Percentiles rank a stretch among this genome's conserved stretches.
Conservation (phyloP, 192 early-diverging fungal species). For the Mortierella hygrophila region DNA sequence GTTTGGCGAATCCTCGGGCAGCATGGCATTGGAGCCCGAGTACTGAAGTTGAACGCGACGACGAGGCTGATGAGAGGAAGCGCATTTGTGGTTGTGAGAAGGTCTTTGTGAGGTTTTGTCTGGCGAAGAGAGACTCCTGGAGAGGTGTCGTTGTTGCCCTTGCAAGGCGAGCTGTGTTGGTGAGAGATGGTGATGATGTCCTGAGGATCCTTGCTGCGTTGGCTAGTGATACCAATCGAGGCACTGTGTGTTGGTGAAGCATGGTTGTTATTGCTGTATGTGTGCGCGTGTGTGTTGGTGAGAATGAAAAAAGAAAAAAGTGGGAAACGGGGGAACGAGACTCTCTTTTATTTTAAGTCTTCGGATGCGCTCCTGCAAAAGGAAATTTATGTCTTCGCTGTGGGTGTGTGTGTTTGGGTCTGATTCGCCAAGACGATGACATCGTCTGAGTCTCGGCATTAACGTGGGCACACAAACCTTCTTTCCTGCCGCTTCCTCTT, state of each 20-base stretch:
- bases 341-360: not conserved
- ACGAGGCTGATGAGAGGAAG: constrained; percentile 1
- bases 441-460: not conserved
- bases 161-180: not conserved
- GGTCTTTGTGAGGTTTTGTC: not conserved
- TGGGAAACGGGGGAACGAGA: not conserved
- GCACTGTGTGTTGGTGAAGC: not conserved
- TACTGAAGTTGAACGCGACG: not conserved
- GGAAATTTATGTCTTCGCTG: not conserved
- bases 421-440: not conserved
- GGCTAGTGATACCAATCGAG: constrained; percentile 12
- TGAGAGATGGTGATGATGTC: not conserved
- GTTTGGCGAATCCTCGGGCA: constrained; percentile 14
- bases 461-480: not conserved
- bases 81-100: not conserved
- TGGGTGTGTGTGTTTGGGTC: too few species aligned
- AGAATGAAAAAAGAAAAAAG: not conserved
- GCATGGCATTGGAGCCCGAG: not conserved
- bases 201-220: constrained; percentile 12
- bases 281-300: not conserved
- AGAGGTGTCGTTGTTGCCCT: not conserved
- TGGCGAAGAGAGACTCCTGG: constrained; percentile 11
- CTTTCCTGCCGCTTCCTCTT: not conserved
- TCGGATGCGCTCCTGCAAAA: not conserved
- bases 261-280: not conserved